Percentiles rank a stretch among this genome's conserved stretches.
Evolutionary conservation across 495 filamentous ascomycete genomes (phyloP).

Genomic region (Penicillium herquei): DNA sequence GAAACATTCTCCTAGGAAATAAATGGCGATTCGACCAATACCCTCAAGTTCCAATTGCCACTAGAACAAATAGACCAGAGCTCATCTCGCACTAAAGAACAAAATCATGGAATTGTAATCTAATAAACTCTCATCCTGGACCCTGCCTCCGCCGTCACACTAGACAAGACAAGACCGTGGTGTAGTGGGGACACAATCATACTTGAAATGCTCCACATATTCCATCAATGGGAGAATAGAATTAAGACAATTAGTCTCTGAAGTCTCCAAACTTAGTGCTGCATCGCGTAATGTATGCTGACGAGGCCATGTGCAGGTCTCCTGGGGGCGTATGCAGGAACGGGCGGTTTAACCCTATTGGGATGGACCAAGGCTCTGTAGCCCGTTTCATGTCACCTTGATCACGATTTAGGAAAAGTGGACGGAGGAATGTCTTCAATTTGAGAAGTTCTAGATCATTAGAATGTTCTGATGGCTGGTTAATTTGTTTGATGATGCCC

Average conservation of each 20-base stretch:
- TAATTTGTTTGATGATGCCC: too few species aligned
- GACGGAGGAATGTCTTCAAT: not conserved
- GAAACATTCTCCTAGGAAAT: too few species aligned
- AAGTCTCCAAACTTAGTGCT: not conserved
- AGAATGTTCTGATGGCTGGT: not conserved
- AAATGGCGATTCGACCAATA: too few species aligned
- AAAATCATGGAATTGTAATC: not conserved
- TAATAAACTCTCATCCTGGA: not conserved
- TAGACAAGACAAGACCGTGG: not conserved
- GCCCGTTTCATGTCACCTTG: not conserved
- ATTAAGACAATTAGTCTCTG: too few species aligned
- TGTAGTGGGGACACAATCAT: not conserved
- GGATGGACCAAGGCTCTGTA: not conserved
- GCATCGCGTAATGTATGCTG: not conserved
- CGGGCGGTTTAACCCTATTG: not conserved
- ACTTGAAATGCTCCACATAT: not conserved
- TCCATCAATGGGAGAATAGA: not conserved
- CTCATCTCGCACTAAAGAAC: too few species aligned
- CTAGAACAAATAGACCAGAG: too few species aligned
- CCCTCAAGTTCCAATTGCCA: too few species aligned
- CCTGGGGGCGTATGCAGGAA: not conserved
- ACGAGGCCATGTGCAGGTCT: not conserved
- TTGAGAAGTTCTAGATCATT: not conserved
- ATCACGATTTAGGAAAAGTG: too few species aligned
- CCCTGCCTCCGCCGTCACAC: not conserved